These are phyloP conservation scores for Gymnopus androsaceus DNA, from an alignment of 1,284 basidiomycete species.

Conservation along the genomic window DNA sequence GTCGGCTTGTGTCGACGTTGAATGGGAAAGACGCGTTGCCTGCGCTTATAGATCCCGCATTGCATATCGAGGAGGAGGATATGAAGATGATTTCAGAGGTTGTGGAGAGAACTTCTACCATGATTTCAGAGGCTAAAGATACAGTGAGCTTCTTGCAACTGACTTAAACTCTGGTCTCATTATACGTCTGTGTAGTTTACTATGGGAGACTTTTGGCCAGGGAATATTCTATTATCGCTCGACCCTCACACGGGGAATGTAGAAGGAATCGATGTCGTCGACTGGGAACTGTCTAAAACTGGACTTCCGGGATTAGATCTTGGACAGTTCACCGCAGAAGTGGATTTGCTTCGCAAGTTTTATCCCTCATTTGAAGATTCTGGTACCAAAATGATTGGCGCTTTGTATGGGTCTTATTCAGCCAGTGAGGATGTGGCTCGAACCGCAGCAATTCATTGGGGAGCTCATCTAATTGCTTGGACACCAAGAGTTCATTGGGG, in stretches of 20 bases:
- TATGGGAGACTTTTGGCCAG: constrained; percentile 72
- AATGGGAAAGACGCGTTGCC: constrained; percentile 33
- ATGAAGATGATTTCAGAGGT: constrained; percentile 39
- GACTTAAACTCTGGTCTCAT: background rate
- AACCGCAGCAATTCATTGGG: constrained; percentile 44
- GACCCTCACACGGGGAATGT: constrained; percentile 28
- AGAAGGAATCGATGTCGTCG: constrained; percentile 48
- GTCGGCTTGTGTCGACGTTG: constrained; percentile 45
- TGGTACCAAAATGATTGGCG: constrained; percentile 35
- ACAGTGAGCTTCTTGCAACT: constrained; percentile 29
- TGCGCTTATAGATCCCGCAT: constrained; percentile 40
- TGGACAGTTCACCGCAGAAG: constrained; percentile 62
- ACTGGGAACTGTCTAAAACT: constrained; percentile 61
- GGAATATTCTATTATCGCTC: constrained; percentile 52
- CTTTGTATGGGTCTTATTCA: constrained; percentile 47
- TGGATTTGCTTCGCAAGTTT: constrained; percentile 49
- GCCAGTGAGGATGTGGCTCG: constrained; percentile 25
- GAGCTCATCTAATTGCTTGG: constrained; percentile 49
- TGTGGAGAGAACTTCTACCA: constrained; percentile 33
- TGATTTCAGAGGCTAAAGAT: constrained; percentile 38
- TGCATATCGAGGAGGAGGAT: constrained; percentile 38
- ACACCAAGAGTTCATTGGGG: constrained; percentile 50
- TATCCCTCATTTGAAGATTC: constrained; percentile 36
- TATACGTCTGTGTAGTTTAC: constrained; percentile 34
- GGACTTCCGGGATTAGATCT: constrained; percentile 56